Evolutionary conservation across 1,284 basidiomycete genomes (phyloP).

Genomic region (Trichosporon ovoides): DNA sequence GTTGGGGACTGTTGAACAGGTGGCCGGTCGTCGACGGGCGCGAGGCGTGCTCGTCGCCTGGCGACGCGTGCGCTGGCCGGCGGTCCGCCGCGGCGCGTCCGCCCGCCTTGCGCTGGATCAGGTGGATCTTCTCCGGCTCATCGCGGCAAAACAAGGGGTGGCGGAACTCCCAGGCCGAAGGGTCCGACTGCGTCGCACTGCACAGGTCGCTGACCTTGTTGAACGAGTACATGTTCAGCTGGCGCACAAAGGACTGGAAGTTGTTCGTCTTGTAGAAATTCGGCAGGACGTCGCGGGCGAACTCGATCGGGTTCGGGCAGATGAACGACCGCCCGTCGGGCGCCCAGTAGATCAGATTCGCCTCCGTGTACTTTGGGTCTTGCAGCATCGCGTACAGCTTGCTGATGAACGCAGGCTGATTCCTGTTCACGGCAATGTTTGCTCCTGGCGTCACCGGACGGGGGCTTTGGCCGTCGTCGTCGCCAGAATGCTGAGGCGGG

Average conservation of each 20-base stretch:
- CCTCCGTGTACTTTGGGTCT: conserved; percentile 41
- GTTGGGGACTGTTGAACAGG: conserved; percentile 1
- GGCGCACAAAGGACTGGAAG: conserved; percentile 51
- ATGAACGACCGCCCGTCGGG: conserved; percentile 48
- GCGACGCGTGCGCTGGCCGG: conserved; percentile 17
- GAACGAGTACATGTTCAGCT: conserved; percentile 52
- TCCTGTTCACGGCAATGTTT: conserved; percentile 23
- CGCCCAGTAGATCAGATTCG: conserved; percentile 47
- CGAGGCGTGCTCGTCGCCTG: conserved; percentile 23
- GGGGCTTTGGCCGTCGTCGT: conserved; percentile 14
- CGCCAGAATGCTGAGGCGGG: not conserved
- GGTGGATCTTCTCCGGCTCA: conserved; percentile 44
- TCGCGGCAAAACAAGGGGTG: conserved; percentile 48
- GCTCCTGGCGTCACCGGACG: conserved; percentile 5
- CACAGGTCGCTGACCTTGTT: conserved; percentile 50
- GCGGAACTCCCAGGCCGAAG: conserved; percentile 51
- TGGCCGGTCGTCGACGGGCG: not conserved
- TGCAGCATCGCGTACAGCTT: conserved; percentile 50
- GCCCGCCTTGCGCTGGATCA: conserved; percentile 48
- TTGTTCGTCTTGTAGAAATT: conserved; percentile 52
- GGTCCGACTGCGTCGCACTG: conserved; percentile 35
- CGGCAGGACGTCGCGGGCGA: conserved; percentile 48
- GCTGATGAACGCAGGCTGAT: conserved; percentile 48
- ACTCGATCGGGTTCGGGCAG: conserved; percentile 49
- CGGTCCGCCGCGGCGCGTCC: conserved; percentile 25